These are phyloP conservation scores for Sporothrix inflata DNA, from an alignment of 2,329 filamentous ascomycete species.

Conservation along the genomic window DNA sequence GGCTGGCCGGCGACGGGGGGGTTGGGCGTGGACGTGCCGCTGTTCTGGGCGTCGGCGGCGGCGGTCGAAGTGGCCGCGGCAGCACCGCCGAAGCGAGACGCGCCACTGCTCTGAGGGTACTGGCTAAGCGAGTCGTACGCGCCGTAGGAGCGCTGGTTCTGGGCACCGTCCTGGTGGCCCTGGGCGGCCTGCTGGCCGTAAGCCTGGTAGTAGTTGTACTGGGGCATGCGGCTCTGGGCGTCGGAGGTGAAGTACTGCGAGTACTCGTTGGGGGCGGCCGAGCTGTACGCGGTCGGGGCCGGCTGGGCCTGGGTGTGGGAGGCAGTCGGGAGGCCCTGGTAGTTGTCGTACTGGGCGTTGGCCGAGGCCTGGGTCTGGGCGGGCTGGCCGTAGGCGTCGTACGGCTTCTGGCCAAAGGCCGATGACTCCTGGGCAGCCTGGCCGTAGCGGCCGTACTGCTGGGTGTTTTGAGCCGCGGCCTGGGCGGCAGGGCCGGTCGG, in stretches of 20 bases:
- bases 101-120: conserved; percentile 73
- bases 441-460: conserved; percentile 72
- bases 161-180: conserved; percentile 69
- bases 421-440: conserved; percentile 63
- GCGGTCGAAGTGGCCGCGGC: conserved; percentile 28
- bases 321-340: conserved; percentile 42
- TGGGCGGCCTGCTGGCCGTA: conserved; percentile 60
- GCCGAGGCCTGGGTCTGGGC: conserved; percentile 57
- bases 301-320: conserved; percentile 59
- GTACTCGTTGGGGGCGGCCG: conserved; percentile 77
- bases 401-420: conserved; percentile 73
- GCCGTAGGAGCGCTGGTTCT: conserved; percentile 76
- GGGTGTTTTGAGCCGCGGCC: conserved; percentile 44
- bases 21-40: conserved; percentile 89
- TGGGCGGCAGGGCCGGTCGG: conserved; percentile 41
- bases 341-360: conserved; percentile 63
- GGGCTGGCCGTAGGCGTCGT: conserved; percentile 85
- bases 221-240: conserved; percentile 67
- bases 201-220: conserved; percentile 74
- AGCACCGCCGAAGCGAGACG: conserved; percentile 62
- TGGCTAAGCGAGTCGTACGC: conserved; percentile 74
- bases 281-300: conserved; percentile 69
- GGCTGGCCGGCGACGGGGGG: conserved; percentile 60
- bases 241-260: conserved; percentile 79
- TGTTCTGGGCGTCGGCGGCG: conserved; percentile 74